Base-by-base conservation (phyloP, 2,329 filamentous ascomycete genomes). In the Verticillium zaregamsianum region DNA sequence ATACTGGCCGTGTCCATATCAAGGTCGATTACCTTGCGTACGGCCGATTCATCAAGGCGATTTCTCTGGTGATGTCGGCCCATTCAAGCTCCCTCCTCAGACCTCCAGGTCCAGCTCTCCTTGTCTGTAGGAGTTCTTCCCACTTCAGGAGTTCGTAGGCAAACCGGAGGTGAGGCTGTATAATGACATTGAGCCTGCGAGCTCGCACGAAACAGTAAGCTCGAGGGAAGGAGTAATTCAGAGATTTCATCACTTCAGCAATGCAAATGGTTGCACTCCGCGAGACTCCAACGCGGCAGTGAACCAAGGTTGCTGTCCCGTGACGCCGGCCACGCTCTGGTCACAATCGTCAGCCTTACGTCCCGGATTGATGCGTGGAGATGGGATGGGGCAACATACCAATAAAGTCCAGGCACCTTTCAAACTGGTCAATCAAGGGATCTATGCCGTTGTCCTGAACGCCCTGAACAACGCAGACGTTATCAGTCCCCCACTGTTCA, bases 371-470 rank as follows among this genome's bases (percentile, higher is more conserved):
- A 31, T n/a, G 57, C 3, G 28, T 52, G 52, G 60, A 9, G 55
- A 59, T 49, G 15, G 20, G 52, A n/a, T 31, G 52, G 37, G 33
- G 56, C 49, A 59, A 80, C 90, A 75, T 79, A 97, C 94, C 90
- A 73, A 99, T 97, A 70, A 98, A 99, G 32, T 91, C 87, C 55
- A 99, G 81, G 71, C 94, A 98, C 45, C 89, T 83, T 68, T 88
- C 85, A 75, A 98, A 96, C 67, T 97, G 91, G 37, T 90, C 86
- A 35, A 89, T 96, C 68, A 99, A 78, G 5, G 93, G 90, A 75
- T 99, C 95, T 64, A 98, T 95, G 5, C 95, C 95, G 71, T 99
- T 99, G 71, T 99, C 95, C 72, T 98, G 95, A 6, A 99, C 92
- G 15, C 90, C 86, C 70, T 94, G 88, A 37, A 99, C 85, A 68